Evolutionary conservation across 1,284 basidiomycete genomes (phyloP).

Genomic region (Marasmius oreades): DNA sequence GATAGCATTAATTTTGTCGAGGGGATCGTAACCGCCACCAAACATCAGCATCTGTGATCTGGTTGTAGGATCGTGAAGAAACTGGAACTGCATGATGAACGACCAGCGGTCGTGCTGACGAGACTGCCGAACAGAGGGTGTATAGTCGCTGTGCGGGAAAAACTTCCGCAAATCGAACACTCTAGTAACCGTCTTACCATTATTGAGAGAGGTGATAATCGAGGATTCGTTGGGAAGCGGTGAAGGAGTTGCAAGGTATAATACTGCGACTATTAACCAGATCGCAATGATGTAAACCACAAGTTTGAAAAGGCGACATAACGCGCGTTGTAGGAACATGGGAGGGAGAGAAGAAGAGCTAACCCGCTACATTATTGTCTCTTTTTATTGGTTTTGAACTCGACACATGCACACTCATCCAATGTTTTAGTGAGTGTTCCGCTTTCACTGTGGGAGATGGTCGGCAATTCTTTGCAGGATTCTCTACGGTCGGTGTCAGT

Average conservation of each 20-base stretch:
- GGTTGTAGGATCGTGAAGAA: not conserved
- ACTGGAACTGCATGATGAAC: not conserved
- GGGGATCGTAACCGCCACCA: not conserved
- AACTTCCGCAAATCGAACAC: not conserved
- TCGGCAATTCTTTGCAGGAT: no score
- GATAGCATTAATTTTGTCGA: not conserved
- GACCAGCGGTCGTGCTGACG: not conserved
- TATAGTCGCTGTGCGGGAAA: not conserved
- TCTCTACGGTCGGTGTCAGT: no score
- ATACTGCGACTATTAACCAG: not conserved
- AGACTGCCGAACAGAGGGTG: not conserved
- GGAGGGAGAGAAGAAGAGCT: no score
- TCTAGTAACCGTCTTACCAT: not conserved
- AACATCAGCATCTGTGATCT: not conserved
- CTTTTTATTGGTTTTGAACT: no score
- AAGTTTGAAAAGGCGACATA: constrained; percentile 1
- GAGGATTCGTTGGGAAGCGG: not conserved
- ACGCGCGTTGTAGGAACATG: not conserved
- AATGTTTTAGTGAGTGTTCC: no score
- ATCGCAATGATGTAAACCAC: not conserved
- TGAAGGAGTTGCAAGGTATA: not conserved
- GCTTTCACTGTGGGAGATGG: no score
- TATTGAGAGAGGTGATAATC: not conserved
- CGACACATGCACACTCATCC: no score
- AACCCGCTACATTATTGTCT: no score